Conservation (phyloP, 2,329 filamentous ascomycete species). For the Trichothecium roseum region DNA sequence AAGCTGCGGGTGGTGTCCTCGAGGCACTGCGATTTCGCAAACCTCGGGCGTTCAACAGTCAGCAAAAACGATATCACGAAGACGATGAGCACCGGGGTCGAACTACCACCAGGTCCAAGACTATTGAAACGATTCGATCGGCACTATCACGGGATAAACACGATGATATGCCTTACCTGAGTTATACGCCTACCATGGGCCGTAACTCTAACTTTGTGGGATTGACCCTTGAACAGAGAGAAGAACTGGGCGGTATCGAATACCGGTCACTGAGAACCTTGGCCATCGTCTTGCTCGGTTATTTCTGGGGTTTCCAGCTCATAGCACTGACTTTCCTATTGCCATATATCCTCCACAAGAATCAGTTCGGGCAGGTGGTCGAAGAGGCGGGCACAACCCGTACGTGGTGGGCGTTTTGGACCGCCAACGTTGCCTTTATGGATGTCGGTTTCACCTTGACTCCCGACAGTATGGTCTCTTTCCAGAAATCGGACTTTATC, state of each 20-base stretch:
- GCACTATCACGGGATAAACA: constrained; percentile 41
- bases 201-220: constrained; percentile 90
- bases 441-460: constrained; percentile 92
- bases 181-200: constrained; percentile 84
- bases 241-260: constrained; percentile 93
- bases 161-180: constrained; percentile 73
- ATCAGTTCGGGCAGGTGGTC: constrained; percentile 57
- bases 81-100: constrained; percentile 17
- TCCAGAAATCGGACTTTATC: constrained; percentile 65
- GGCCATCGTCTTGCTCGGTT: constrained; percentile 64
- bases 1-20: constrained; percentile 27
- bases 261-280: constrained; percentile 86
- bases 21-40: constrained; percentile 32
- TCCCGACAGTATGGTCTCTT: constrained; percentile 87
- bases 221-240: constrained; percentile 78
- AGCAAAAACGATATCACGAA: constrained; percentile 27
- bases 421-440: constrained; percentile 78
- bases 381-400: constrained; percentile 48
- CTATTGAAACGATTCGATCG: constrained; percentile 48
- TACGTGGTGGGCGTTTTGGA: constrained; percentile 91
- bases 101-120: constrained; percentile 27
- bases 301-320: constrained; percentile 76
- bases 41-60: constrained; percentile 25
- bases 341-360: constrained; percentile 66
- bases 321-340: constrained; percentile 63